These are phyloP conservation scores for Bremia lactucae DNA, from an alignment of 352 stramenopile genomes.

Conservation along the genomic window DNA sequence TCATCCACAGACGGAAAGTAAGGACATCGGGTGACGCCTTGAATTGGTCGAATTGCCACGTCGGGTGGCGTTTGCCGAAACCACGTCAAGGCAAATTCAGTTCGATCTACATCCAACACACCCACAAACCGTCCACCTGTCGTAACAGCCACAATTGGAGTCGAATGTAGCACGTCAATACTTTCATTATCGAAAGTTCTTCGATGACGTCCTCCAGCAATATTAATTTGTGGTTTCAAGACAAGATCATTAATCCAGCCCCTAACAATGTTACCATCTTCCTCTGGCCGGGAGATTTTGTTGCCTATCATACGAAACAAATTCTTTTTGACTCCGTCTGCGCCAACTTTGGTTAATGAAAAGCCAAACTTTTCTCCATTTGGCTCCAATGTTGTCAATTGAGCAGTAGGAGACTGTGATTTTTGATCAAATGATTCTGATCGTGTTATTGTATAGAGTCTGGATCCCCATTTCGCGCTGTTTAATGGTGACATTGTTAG, in stretches of 20 bases:
- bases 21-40: conserved; percentile 34
- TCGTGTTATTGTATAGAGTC: conserved; percentile 36
- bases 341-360: conserved; percentile 47
- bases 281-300: conserved; percentile 34
- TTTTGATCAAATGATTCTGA: conserved; percentile 53
- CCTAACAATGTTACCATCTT: conserved; percentile 48
- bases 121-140: conserved; percentile 39
- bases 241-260: conserved; percentile 49
- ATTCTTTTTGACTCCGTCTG: conserved; percentile 59
- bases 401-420: conserved; percentile 12
- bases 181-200: conserved; percentile 12
- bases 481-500: conserved; percentile 34
- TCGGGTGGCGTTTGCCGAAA: conserved; percentile 43
- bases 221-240: conserved; percentile 32
- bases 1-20: conserved; percentile 73
- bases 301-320: conserved; percentile 63
- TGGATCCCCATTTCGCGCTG: conserved; percentile 28
- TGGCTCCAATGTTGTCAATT: conserved; percentile 12
- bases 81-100: conserved; percentile 56
- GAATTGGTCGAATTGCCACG: conserved; percentile 56
- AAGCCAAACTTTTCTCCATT: conserved; percentile 36
- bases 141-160: conserved; percentile 41
- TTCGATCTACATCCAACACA: conserved; percentile 45
- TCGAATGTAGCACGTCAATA: conserved; percentile 32
- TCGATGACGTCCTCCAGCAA: conserved; percentile 16